Evolutionary conservation across 495 filamentous ascomycete genomes (phyloP).

Genomic region (Durotheca rogersii): DNA sequence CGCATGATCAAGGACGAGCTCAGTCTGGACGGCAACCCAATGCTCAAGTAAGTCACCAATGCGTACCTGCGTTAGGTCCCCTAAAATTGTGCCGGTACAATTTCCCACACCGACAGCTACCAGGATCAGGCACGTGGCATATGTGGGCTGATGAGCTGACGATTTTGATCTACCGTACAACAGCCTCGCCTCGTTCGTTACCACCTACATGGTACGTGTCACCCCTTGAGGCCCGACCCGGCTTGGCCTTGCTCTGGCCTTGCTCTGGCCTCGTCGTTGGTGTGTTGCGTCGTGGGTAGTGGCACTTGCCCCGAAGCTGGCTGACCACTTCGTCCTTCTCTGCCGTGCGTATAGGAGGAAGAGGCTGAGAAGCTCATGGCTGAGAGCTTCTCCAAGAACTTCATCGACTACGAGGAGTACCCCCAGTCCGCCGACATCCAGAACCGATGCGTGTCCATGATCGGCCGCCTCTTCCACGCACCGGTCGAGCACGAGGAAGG

Average conservation of each 20-base stretch:
- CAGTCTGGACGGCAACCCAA: conserved; percentile 84
- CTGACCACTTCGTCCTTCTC: no score
- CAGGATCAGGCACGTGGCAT: conserved; percentile 8
- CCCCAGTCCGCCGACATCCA: conserved; percentile 87
- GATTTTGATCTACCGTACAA: conserved; percentile 5
- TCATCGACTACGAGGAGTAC: conserved; percentile 92
- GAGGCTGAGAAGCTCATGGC: conserved; percentile 90
- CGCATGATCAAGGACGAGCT: conserved; percentile 95
- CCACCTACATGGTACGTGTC: conserved; percentile 73
- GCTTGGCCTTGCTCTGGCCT: conserved; percentile 1
- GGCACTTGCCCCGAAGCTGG: conserved; percentile 4
- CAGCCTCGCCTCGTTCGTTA: conserved; percentile 78
- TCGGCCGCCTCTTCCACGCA: conserved; percentile 81
- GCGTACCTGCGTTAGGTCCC: no score
- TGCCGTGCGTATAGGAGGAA: no score
- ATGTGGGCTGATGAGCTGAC: conserved; percentile 23
- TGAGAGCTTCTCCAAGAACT: conserved; percentile 87
- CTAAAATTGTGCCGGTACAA: conserved; percentile 9
- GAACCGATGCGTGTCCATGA: conserved; percentile 91
- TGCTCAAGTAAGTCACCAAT: conserved; percentile 68
- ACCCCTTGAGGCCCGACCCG: not conserved
- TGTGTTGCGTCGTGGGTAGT: conserved; percentile 21
- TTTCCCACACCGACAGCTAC: not conserved
- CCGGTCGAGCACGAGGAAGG: conserved; percentile 48
- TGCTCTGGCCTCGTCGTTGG: no score